Evolutionary conservation across 2,329 filamentous ascomycete genomes (phyloP), one percentile per base, ranked within the genome.

Genomic region (Lizonia empirigonia): DNA sequence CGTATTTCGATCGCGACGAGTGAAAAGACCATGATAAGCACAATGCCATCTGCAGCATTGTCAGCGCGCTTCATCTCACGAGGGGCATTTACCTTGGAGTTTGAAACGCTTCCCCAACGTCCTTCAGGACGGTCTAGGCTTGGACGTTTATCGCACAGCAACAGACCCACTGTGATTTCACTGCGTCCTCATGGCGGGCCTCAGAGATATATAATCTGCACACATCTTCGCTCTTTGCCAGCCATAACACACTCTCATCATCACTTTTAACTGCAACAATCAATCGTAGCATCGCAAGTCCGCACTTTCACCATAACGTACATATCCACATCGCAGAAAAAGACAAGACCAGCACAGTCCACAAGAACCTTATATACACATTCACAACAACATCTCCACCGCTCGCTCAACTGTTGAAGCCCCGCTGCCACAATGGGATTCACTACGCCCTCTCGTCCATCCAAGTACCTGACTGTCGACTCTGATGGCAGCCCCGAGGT

Each of bases 401-500:
- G 34, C 7, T 23, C 15, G 4, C 13, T 30, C 5, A 7, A 15
- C n/a, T 7, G 4, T 10, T 15, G 13, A 6, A 30, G n/a, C n/a
- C n/a, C 13, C 13, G 4, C 2, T 5, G 27, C 13, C 12, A 38
- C 13, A 33, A 34, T 39, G 38, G 15, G n/a, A 3, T n/a, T 34
- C 9, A 22, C 37, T 37, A 48, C 30, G 7, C 29, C 30, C 16
- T 6, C 2, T 10, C 6, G 18, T 15, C 16, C 19, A 3, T 37
- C 15, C 5, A 15, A 29, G 7, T 32, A 34, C 5, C 15, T 18
- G 4, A 20, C 36, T 18, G 26, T 24, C 27, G 39, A 35, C 15
- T 18, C 22, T 7, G 44, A 56, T 7, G 53, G 26, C 34, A 54
- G 42, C 39, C 15, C 49, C 0, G 50, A 49, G 6, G 7, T 22